Conservation (phyloP, 441 rosid genomes). For the Melastoma candidum region DNA sequence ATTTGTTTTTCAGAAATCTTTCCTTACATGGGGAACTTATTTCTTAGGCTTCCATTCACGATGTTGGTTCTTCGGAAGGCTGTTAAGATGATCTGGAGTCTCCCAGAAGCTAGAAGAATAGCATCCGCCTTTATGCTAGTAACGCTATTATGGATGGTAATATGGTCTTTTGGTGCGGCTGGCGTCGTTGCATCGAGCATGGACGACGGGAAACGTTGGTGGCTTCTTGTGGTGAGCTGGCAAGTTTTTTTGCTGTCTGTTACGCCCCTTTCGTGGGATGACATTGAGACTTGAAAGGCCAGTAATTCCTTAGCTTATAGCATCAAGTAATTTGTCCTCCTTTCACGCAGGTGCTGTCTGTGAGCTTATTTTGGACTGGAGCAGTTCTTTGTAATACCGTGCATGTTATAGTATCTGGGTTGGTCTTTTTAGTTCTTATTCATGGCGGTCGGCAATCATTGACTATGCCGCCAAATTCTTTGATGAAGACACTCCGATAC, state of each 20-base stretch:
- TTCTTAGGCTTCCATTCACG: slow-evolving; percentile 69
- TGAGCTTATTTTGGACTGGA: slow-evolving; percentile 97
- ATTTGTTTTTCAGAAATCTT: neutral
- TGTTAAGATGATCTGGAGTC: slow-evolving; percentile 76
- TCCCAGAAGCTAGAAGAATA: slow-evolving; percentile 75
- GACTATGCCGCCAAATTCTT: slow-evolving; percentile 67
- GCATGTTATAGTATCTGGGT: slow-evolving; percentile 92
- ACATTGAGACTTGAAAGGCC: slow-evolving; percentile 10
- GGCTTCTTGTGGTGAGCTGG: slow-evolving; percentile 99
- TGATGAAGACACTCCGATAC: slow-evolving; percentile 56
- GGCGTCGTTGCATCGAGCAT: slow-evolving; percentile 90
- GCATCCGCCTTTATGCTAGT: slow-evolving; percentile 66
- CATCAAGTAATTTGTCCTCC: slow-evolving; percentile 8
- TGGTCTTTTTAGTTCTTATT: slow-evolving; percentile 82
- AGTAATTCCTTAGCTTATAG: slow-evolving; percentile 10
- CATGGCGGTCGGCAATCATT: slow-evolving; percentile 69
- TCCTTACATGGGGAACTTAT: slow-evolving; percentile 8
- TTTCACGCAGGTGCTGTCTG: slow-evolving; percentile 62
- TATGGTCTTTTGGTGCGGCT: slow-evolving; percentile 91
- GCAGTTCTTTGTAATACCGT: slow-evolving; percentile 88
- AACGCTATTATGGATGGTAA: slow-evolving; percentile 84
- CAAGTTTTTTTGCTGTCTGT: slow-evolving; percentile 62
- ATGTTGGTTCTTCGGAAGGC: slow-evolving; percentile 84
- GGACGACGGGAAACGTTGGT: slow-evolving; percentile 68
- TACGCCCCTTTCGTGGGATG: slow-evolving; percentile 21